Conservation (phyloP, 2,329 filamentous ascomycete genomes). For the Trichoderma oligosporum region DNA sequence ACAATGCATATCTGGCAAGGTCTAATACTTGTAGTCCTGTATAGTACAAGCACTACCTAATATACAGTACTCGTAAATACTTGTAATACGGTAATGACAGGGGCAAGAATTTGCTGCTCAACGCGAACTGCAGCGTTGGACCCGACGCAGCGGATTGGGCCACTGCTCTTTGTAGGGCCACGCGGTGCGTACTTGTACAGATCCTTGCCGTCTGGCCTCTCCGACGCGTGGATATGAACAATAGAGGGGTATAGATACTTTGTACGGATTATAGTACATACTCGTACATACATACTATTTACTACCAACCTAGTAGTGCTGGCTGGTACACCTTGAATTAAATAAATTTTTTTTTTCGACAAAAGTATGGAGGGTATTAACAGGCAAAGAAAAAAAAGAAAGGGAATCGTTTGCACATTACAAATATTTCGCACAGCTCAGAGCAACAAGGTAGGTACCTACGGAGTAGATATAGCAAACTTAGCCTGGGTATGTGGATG, state of each 20-base stretch:
- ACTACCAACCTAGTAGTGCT: too few relatives aligned
- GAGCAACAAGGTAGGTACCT: too few relatives aligned
- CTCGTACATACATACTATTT: neutral
- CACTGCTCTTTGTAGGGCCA: slow-evolving; percentile 5
- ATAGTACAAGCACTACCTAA: neutral
- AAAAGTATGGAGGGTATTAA: too few relatives aligned
- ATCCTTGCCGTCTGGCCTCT: slow-evolving; percentile 7
- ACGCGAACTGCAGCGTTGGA: slow-evolving; percentile 12
- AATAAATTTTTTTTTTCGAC: neutral
- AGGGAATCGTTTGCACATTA: too few relatives aligned
- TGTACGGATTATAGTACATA: neutral
- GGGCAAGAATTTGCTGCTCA: neutral
- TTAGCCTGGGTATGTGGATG: too few relatives aligned
- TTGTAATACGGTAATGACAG: neutral
- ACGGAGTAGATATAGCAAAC: too few relatives aligned
- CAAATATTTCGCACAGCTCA: too few relatives aligned
- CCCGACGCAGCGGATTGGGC: slow-evolving; percentile 17
- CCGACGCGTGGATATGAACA: neutral
- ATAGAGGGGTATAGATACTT: too few relatives aligned
- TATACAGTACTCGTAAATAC: too few relatives aligned
- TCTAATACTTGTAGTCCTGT: too few relatives aligned
- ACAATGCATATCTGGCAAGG: too few relatives aligned
- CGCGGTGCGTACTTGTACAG: neutral
- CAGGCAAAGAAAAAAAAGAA: too few relatives aligned
- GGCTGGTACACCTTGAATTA: neutral